Conservation (phyloP, 2,329 filamentous ascomycete species). For the Tympanopsis confertula region DNA sequence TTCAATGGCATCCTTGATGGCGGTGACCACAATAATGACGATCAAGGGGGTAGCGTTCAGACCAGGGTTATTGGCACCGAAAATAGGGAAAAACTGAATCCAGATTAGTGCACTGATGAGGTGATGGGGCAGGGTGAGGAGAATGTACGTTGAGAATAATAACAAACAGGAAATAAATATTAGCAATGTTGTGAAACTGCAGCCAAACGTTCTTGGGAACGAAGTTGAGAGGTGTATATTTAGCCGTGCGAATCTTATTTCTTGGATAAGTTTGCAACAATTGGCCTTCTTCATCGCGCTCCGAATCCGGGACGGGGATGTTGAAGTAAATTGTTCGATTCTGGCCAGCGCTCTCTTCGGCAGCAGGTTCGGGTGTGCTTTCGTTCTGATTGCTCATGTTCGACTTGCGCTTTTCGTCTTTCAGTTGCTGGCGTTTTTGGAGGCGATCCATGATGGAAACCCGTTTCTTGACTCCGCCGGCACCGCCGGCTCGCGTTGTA, state of each 20-base stretch:
- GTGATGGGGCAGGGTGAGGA: too few relatives aligned
- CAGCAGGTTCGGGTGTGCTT: too few relatives aligned
- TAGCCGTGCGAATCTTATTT: slow-evolving; percentile 96
- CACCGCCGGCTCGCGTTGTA: neutral
- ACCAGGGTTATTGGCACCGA: slow-evolving; percentile 81
- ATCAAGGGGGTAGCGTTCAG: slow-evolving; percentile 85
- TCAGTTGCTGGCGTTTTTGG: slow-evolving; percentile 11
- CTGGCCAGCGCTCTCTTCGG: slow-evolving; percentile 22
- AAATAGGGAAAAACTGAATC: slow-evolving; percentile 82
- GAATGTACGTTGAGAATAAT: slow-evolving; percentile 82
- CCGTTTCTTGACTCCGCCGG: neutral
- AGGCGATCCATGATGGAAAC: slow-evolving; percentile 1
- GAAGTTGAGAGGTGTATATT: slow-evolving; percentile 92
- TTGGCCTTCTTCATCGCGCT: slow-evolving; percentile 70
- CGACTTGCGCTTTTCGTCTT: slow-evolving; percentile 47
- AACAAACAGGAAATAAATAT: slow-evolving; percentile 94
- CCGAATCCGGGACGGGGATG: slow-evolving; percentile 60
- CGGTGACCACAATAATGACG: slow-evolving; percentile 77
- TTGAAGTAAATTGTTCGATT: slow-evolving; percentile 73
- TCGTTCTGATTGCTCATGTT: slow-evolving; percentile 62
- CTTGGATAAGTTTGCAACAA: slow-evolving; percentile 61
- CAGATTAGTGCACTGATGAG: slow-evolving; percentile 10
- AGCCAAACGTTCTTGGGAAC: slow-evolving; percentile 94
- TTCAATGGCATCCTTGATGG: slow-evolving; percentile 89
- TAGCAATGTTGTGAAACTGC: slow-evolving; percentile 97